Evolutionary conservation across 2,329 filamentous ascomycete species (phyloP).

Genomic region (Cytospora chrysosperma): DNA sequence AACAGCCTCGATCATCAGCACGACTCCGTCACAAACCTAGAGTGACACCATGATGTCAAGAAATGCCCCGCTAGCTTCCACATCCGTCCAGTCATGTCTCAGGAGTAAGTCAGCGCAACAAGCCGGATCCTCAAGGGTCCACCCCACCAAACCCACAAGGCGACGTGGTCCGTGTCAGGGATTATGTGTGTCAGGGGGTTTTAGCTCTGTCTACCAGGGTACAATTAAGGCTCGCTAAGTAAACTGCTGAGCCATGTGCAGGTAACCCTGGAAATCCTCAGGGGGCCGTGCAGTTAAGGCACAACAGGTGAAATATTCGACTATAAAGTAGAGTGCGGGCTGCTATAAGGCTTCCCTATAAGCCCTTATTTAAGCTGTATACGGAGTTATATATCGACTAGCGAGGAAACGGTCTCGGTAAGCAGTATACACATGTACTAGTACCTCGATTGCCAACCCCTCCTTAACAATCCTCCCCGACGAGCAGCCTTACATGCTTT

Average conservation of each 20-base stretch:
- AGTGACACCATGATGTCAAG: not conserved
- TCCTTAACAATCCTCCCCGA: too few species aligned
- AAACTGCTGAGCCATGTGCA: not conserved
- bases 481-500: too few species aligned
- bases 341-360: too few species aligned
- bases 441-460: too few species aligned
- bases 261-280: not conserved
- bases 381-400: too few species aligned
- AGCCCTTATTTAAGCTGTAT: too few species aligned
- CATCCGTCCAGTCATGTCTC: not conserved
- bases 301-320: too few species aligned
- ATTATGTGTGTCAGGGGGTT: too few species aligned
- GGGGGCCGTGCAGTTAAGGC: not conserved
- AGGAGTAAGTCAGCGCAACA: not conserved
- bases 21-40: not conserved
- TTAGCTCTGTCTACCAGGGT: too few species aligned
- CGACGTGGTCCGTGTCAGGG: not conserved
- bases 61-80: not conserved
- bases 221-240: not conserved
- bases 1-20: not conserved
- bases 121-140: not conserved
- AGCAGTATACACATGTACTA: too few species aligned
- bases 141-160: not conserved
- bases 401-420: too few species aligned
- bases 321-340: too few species aligned